Evolutionary conservation across 257 asterid genomes (phyloP).

Genomic region (Echites panduratus): DNA sequence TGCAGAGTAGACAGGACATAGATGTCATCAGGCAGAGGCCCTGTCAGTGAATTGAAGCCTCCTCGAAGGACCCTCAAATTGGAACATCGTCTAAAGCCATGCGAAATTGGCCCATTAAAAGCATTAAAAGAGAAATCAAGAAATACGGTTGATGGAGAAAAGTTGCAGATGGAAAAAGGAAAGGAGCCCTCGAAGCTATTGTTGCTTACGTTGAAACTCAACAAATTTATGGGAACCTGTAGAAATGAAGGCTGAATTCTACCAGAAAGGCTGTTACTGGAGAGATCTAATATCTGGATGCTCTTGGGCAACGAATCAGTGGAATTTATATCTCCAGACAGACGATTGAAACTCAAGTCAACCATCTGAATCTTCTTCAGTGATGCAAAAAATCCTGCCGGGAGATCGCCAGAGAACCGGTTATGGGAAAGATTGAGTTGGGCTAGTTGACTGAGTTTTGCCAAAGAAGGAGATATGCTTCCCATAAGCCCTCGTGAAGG

Average conservation of each 20-base stretch:
- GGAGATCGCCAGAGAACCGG: conserved; percentile 48
- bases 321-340: conserved; percentile 33
- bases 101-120: conserved; percentile 46
- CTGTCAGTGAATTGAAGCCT: conserved; percentile 59
- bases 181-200: conserved; percentile 67
- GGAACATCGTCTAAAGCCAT: conserved; percentile 45
- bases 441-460: conserved; percentile 19
- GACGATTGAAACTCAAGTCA: conserved; percentile 35
- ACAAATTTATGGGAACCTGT: conserved; percentile 37
- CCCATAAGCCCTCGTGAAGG: conserved; percentile 25
- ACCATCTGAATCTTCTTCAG: conserved; percentile 12
- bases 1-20: conserved; percentile 39
- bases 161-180: conserved; percentile 47
- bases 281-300: conserved; percentile 41
- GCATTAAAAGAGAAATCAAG: conserved; percentile 71
- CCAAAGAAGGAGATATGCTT: conserved; percentile 17
- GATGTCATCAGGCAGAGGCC: conserved; percentile 55
- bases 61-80: conserved; percentile 50
- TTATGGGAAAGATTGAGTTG: conserved; percentile 26
- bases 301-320: conserved; percentile 33
- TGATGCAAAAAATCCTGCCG: conserved; percentile 41
- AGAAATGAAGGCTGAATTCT: conserved; percentile 38
- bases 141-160: conserved; percentile 27
- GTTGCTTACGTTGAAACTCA: conserved; percentile 54
- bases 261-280: conserved; percentile 64